Evolutionary conservation across 345 rosid genomes (phyloP), one percentile per base, ranked within the genome.

Genomic region (Luvunga scandens): DNA sequence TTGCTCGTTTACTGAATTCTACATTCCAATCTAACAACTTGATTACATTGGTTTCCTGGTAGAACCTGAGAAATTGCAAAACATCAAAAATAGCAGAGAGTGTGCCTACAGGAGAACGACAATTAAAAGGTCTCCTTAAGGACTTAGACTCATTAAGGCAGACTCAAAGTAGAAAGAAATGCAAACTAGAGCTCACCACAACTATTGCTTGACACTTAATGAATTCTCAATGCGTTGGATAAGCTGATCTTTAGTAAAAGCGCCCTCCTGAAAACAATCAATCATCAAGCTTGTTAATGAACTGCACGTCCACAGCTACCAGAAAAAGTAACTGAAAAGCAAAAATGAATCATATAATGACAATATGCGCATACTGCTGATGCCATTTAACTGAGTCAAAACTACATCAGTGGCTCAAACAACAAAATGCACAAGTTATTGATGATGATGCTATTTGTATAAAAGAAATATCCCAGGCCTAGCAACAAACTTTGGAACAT

Each of bases 181-280:
- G 1, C 9, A 72, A 30, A 38, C 1, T 14, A 66, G 22, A 38
- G 48, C 85, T 80, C 78, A 79, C 84, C 77, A 38, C 9, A 53
- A 61, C 81, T 93, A 92, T 78, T 87, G 87, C 89, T 92, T 88
- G 66, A 90, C 88, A 66, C 85, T 81, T 77, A 92, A 82, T 4
- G 94, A 90, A 72, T 81, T 89, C 81, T 94, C 93, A 16, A 94
- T 82, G 55, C 91, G 92, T 82, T 89, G 69, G 66, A 94, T 80
- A 21, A 94, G 91, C 77, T 88, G 85, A 73, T 91, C 86, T 25
- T 89, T 94, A 5, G 87, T 81, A 82, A 93, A 85, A 25, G 97
- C 97, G 63, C 98, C 98, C 84, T 93, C 98, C 97, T 94, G 84
- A 67, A 42, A 25, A 78, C 25, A 2, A 61, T 75, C 50, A 18